Percentiles rank a stretch among this genome's conserved stretches.
Evolutionary conservation across 1,284 basidiomycete species (phyloP).

Genomic region (Schizophyllum commune): DNA sequence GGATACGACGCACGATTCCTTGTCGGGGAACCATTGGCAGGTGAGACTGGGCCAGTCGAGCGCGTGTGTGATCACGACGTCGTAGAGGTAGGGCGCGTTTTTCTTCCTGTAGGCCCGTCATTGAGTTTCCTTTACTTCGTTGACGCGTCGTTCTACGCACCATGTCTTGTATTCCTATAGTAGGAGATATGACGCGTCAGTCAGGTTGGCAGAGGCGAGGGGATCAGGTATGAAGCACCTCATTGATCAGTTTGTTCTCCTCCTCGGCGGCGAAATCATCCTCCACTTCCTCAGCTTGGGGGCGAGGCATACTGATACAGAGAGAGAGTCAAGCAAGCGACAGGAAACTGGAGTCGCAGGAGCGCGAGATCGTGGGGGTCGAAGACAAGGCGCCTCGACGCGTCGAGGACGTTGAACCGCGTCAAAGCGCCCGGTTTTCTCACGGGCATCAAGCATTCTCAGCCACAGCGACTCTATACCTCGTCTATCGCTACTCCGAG

Average conservation of each 20-base stretch:
- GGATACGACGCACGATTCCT: slow-evolving; percentile 64
- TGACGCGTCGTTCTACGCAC: slow-evolving; percentile 26
- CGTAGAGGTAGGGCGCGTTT: slow-evolving; percentile 96
- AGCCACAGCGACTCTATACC: neutral
- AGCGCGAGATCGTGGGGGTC: neutral
- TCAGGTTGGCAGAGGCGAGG: slow-evolving; percentile 8
- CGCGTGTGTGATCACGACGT: slow-evolving; percentile 95
- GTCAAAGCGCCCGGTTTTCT: neutral
- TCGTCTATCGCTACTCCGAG: too few species aligned
- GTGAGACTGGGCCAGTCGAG: slow-evolving; percentile 98
- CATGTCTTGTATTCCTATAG: slow-evolving; percentile 78
- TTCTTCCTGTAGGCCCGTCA: slow-evolving; percentile 68
- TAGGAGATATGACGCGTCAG: slow-evolving; percentile 6
- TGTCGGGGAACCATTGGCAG: slow-evolving; percentile 99
- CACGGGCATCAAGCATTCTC: neutral
- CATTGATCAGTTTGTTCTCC: slow-evolving; percentile 89
- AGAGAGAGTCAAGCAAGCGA: neutral
- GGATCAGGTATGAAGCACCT: slow-evolving; percentile 43
- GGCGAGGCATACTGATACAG: neutral
- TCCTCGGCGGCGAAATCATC: slow-evolving; percentile 77
- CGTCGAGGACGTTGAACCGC: neutral
- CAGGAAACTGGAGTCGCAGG: neutral
- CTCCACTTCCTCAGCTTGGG: slow-evolving; percentile 59
- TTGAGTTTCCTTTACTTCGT: slow-evolving; percentile 5
- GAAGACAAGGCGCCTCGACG: neutral